Conservation (phyloP, 495 filamentous ascomycete genomes). For the Staphylotrichum tortipilum region DNA sequence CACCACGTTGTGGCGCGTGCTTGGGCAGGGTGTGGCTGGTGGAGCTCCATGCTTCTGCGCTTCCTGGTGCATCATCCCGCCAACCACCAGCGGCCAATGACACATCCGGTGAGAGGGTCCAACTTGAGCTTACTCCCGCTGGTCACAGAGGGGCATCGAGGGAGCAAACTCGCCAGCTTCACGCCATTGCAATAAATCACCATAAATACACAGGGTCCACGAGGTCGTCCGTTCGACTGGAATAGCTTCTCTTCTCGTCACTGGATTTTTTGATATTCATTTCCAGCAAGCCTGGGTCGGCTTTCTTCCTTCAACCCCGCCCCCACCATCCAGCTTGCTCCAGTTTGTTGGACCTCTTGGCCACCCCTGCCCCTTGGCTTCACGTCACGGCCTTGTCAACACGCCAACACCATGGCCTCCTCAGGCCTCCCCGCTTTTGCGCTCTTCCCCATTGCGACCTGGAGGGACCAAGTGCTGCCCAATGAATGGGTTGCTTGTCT, state of each 20-base stretch:
- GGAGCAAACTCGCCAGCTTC: neutral
- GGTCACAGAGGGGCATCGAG: slow-evolving; percentile 4
- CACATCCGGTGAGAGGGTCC: slow-evolving; percentile 34
- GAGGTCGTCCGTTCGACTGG: too few relatives aligned
- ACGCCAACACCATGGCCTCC: slow-evolving; percentile 10
- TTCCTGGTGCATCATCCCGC: too few relatives aligned
- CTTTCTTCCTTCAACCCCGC: too few relatives aligned
- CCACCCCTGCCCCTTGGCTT: neutral
- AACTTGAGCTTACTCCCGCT: neutral
- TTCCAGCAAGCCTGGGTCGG: too few relatives aligned
- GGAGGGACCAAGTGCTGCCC: slow-evolving; percentile 55
- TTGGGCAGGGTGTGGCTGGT: neutral
- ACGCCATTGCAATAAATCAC: neutral
- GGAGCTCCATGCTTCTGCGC: neutral
- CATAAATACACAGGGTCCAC: too few relatives aligned
- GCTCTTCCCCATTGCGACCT: slow-evolving; percentile 59
- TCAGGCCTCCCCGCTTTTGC: slow-evolving; percentile 56
- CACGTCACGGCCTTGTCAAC: too few relatives aligned
- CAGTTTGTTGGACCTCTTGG: neutral
- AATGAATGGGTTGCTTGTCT: slow-evolving; percentile 72
- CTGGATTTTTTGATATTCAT: too few relatives aligned
- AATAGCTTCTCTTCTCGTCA: too few relatives aligned
- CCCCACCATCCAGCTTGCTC: neutral
- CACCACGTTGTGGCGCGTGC: neutral
- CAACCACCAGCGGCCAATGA: slow-evolving; percentile 17